Evolutionary conservation across 352 stramenopile species (phyloP), one percentile per base, ranked within the genome.

Genomic region (Plasmopara halstedii): DNA sequence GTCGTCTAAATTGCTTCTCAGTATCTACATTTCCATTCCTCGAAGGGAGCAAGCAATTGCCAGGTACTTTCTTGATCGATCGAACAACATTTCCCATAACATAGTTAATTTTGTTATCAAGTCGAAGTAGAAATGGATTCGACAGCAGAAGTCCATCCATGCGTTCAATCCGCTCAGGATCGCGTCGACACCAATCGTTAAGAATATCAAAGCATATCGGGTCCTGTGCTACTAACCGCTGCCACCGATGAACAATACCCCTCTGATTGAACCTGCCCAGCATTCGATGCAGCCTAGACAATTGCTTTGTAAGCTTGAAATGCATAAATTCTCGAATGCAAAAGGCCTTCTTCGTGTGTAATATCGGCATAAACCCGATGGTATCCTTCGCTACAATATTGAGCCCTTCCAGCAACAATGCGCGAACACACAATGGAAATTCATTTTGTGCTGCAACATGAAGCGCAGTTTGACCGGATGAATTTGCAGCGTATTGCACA

Each of bases 71-170:
- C 26, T 54, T 68, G 22, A 79, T 37, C 4, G 56, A 58, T 17
- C 61, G 62, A 14, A 83, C 72, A n/a, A 75, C 54, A 15, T 64
- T 60, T 6, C 36, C 19, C 43, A 49, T 27, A 29, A 83, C 43
- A 44, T 82, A 83, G 9, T 74, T 53, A 7, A 85, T 58, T 34
- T 85, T 88, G 56, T 77, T 82, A 49, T 88, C 76, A 23, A 85
- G 50, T 3, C 76, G 76, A 44, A 88, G 49, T 32, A 88, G 32
- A 25, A 64, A 78, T 11, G 61, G 60, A 13, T 67, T 71, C 11
- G 64, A 69, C 5, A 70, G 31, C 11, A 83, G 46, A 35, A 88
- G 50, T 3, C 64, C 65, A 45, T 80, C 64, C 52, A 85, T 67
- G 15, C 73, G 58, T 32, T 74, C 64, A 21, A 88, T 77, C 15